Evolutionary conservation across 352 stramenopile genomes (phyloP), one percentile per base, ranked within the genome.

Genomic region (Phytopythium kandeliae): DNA sequence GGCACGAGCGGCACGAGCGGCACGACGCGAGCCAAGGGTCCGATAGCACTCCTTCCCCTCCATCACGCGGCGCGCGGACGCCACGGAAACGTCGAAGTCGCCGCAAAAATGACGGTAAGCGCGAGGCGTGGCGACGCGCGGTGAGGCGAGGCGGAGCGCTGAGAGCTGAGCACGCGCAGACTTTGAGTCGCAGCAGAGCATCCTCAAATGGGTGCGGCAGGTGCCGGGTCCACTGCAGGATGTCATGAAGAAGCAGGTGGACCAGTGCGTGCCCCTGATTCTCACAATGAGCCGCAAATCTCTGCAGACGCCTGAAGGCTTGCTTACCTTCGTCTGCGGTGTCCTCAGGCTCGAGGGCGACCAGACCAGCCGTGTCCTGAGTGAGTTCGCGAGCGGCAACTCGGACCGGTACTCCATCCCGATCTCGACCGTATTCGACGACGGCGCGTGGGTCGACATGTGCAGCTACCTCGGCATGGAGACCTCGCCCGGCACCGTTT

Each of bases 371-470:
- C 47, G 65, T 7, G 38, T 54, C 1, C 17, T 24, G 35, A 69
- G 59, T 22, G 57, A 69, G 24, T 60, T 74, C 12, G 58, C 60
- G 26, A 86, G 73, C 56, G 66, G 56, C 12, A 71, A 71, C 1
- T 78, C 65, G 30, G 67, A 73, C 36, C 48, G 67, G 33, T 71
- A 69, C 54, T 70, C 67, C 0, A 67, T 75, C 21, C 40, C 57
- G 11, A 85, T 89, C 38, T 68, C 70, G 44, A 91, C 75, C 2
- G 72, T 85, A 22, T 93, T 93, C 60, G 83, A 93, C 49, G 59
- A 86, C 36, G 83, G 83, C 1, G 63, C 83, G 34, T 93, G 83
- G 83, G 80, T 91, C 50, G 74, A 89, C 12, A 90, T 93, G 72
- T 93, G 83, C 47, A 55, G 69, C 28, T 83, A 64, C 40, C 40